Evolutionary conservation across 176 grass and related monocot genomes (phyloP), one percentile per base, ranked within the genome.

Genomic region (Triticum aestivum): DNA sequence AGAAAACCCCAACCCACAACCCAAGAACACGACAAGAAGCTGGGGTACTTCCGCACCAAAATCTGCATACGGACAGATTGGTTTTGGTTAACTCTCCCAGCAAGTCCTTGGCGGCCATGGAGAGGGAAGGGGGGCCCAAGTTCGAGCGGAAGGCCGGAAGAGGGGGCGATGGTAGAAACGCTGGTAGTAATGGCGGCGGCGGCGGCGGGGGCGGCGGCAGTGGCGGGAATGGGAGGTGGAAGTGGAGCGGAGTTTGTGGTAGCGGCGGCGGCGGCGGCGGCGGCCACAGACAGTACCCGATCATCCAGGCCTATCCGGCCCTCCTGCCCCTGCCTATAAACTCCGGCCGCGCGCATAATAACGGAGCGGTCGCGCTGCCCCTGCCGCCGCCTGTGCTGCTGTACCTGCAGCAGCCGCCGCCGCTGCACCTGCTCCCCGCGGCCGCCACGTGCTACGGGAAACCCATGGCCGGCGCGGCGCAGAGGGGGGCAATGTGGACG

Each of bases 251-350:
- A 44, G 54, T 59, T 59, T 59, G 0, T 6, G 33, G 75, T 69
- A 32, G 6, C 32, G 75, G 61, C 2, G 63, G 69, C 20, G 45
- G 77, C 6, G 54, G 77, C 5, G 52, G 54, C 17, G 54, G 54
- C 18, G 54, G 54, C 45, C 32, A 24, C 32, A 61, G 78, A 86
- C 86, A 91, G 23, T 70, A 88, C 74, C 89, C 85, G 37, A 84
- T 87, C 89, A 63, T 86, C 73, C 91, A 92, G 42, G 88, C 94
- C 27, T 93, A 92, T 51, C 94, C 94, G n/a, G 94, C 94, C 4
- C 91, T 96, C 75, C 91, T 95, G 8, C 93, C 91, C 14, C 41
- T 96, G 33, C 94, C 93, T 23, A 79, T 89, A 74, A 83, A 89
- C 87, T 71, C 80, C 33, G 23, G 61, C n/a, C 44, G 65, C 44